Evolutionary conservation across 495 filamentous ascomycete species (phyloP), one percentile per base, ranked within the genome.

Genomic region (Oidiodendron maius): DNA sequence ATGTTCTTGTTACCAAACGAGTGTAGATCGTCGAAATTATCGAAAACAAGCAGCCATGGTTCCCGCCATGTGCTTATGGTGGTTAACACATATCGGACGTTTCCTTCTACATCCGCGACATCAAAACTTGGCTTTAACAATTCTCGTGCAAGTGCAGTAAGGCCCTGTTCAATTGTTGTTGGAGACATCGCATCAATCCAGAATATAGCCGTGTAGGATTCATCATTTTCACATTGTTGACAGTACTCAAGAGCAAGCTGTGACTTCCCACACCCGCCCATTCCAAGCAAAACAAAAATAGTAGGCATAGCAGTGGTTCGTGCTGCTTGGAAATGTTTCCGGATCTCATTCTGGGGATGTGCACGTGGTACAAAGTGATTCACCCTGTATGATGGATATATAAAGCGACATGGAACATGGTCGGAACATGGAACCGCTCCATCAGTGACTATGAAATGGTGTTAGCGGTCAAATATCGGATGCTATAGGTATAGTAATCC

Each of bases 181-280:
- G 41, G 41, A 18, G 50, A 49, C 47, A 36, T 46, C 34, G 63
- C 61, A 34, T 66, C 59, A 12, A 68, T 24, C 64, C 65, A 69
- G 42, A 69, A 52, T 34, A 59, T 57, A 15, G 55, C 50, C 20
- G 51, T 44, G 43, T 46, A 57, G 18, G 43, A 36, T 16, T 44
- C 17, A 23, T 49, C n/a, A 39, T 32, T 20, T 24, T 60, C 13
- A 35, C n/a, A 22, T 35, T 42, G 34, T 26, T 46, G 52, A 48
- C 60, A 64, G 45, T 60, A 67, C 36, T 62, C 52, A 16, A 62
- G 43, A 3, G 64, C 64, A 30, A 69, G 36, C 39, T 67, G 63
- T 21, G 62, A 61, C 53, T 69, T 69, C 17, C 63, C 61, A 41
- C 51, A 57, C 15, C 65, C 63, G 16, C 61, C 61, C 40, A 69